Evolutionary conservation across 2,329 filamentous ascomycete genomes (phyloP).

Genomic region (Phoma sp.): DNA sequence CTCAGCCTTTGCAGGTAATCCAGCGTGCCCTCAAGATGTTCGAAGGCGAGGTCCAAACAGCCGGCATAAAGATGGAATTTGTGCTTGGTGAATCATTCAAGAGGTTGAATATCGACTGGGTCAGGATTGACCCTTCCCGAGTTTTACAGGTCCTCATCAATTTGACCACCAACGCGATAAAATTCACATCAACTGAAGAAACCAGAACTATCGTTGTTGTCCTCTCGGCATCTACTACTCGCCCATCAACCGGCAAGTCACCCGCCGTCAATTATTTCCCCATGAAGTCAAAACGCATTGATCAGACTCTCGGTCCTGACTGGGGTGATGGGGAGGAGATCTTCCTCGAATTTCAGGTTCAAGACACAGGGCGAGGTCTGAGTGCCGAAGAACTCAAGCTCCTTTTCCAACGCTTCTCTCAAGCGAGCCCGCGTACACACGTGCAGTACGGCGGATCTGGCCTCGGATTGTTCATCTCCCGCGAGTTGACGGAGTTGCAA

Average conservation of each 20-base stretch:
- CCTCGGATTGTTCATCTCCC: constrained; percentile 78
- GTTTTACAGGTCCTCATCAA: constrained; percentile 83
- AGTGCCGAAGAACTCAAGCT: constrained; percentile 73
- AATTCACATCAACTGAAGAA: constrained; percentile 73
- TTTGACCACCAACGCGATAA: constrained; percentile 79
- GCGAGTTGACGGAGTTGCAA: constrained; percentile 79
- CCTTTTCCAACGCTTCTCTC: constrained; percentile 79
- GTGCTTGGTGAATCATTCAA: constrained; percentile 67
- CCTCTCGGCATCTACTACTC: constrained; percentile 66
- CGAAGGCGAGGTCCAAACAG: constrained; percentile 72
- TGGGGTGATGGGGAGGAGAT: constrained; percentile 73
- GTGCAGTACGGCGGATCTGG: constrained; percentile 81
- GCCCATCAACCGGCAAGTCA: constrained; percentile 53
- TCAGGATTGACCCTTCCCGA: constrained; percentile 75
- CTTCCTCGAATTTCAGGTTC: constrained; percentile 74
- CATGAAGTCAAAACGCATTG: constrained; percentile 56
- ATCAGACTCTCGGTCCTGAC: constrained; percentile 60
- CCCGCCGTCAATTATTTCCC: constrained; percentile 67
- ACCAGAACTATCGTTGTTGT: constrained; percentile 69
- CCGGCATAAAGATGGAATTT: constrained; percentile 71
- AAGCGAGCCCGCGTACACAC: constrained; percentile 76
- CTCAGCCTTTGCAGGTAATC: constrained; percentile 70
- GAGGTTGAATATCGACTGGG: constrained; percentile 66
- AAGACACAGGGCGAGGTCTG: constrained; percentile 78
- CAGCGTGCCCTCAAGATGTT: constrained; percentile 77